Conservation (phyloP, 2,329 filamentous ascomycete genomes). For the Boeremia exigua region DNA sequence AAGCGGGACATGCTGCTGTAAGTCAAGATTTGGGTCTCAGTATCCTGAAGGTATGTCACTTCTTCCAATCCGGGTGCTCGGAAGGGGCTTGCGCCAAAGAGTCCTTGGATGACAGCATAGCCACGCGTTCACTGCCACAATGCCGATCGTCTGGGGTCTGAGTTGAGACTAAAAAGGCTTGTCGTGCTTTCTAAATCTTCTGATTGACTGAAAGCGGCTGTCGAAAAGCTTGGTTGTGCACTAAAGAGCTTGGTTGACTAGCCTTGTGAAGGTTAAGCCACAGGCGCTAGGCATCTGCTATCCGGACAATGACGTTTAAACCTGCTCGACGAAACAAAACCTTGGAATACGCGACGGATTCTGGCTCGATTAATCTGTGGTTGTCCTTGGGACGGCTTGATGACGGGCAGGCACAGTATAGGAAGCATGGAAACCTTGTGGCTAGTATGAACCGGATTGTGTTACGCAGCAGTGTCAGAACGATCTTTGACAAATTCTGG, state of each 20-base stretch:
- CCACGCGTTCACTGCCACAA: constrained; percentile 15
- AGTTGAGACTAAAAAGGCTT: background rate
- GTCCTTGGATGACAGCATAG: constrained; percentile 11
- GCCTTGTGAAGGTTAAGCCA: constrained; percentile 14
- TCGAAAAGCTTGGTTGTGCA: background rate
- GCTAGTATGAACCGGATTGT: no score
- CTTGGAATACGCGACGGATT: background rate
- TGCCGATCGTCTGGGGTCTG: background rate
- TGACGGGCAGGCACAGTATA: no score
- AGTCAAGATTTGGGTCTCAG: background rate
- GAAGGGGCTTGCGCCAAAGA: background rate
- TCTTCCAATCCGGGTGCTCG: background rate
- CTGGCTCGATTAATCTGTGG: no score
- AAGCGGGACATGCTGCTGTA: background rate
- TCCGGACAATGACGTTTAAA: constrained; percentile 4
- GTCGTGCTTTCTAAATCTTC: background rate
- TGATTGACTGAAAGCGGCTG: background rate
- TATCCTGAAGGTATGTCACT: background rate
- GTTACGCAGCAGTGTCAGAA: no score
- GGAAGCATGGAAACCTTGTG: no score
- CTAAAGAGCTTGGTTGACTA: constrained; percentile 10
- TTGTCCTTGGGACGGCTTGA: no score
- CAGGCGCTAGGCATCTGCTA: constrained; percentile 12
- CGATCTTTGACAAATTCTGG: no score
- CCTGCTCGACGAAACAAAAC: background rate